Conservation (phyloP, 1,284 basidiomycete genomes). For the Ustilago nuda region DNA sequence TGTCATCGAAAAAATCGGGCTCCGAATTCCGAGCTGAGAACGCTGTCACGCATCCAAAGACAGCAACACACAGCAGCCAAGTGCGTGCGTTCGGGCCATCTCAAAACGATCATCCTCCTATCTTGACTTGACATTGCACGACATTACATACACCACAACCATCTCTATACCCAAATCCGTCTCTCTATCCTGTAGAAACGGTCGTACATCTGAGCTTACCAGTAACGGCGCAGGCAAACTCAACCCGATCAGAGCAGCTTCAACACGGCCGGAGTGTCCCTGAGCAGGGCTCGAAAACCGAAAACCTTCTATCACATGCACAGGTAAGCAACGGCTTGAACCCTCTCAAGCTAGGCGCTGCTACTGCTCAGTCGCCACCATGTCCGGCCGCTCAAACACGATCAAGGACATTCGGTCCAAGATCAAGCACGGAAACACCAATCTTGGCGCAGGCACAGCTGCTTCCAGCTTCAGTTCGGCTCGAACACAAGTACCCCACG, state of each 20-base stretch:
- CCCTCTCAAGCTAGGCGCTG: background rate
- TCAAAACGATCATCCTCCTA: background rate
- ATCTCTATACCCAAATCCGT: background rate
- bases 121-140: background rate
- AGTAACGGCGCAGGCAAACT: too few relatives aligned
- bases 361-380: constrained; percentile 4
- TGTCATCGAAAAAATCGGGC: constrained; percentile 13
- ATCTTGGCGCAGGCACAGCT: constrained; percentile 61
- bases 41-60: constrained; percentile 3
- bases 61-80: background rate
- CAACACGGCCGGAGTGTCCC: background rate
- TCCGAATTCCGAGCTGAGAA: constrained; percentile 16
- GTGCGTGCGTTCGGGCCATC: constrained; percentile 30
- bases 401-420: constrained; percentile 63
- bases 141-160: background rate
- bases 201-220: too few relatives aligned
- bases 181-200: background rate
- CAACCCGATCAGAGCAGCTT: background rate
- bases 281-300: background rate
- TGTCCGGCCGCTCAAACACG: constrained; percentile 41
- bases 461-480: constrained; percentile 37
- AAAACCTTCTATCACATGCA: background rate
- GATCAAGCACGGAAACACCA: constrained; percentile 66
- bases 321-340: background rate
- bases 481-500: constrained; percentile 30